phyloP scores from a whole-genome alignment of 2,329 filamentous ascomycete species.

The Xylariaceae sp. region DNA sequence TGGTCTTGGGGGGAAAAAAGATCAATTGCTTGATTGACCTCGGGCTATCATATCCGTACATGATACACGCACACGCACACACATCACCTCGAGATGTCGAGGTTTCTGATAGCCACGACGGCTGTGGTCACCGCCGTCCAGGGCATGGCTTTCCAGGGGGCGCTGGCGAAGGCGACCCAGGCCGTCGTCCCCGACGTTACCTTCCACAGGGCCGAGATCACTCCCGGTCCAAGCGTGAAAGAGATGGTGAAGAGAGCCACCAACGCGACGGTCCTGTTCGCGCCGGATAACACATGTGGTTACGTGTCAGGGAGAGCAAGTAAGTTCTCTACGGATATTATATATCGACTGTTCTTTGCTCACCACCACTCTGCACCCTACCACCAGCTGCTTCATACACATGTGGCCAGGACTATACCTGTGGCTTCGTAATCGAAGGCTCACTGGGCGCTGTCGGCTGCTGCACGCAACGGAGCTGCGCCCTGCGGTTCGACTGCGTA shows the following conservation, averaged over 20 bases:
- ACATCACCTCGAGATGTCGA: conserved; percentile 27
- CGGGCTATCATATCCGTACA: neutral
- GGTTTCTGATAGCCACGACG: conserved; percentile 25
- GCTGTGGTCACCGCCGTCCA: conserved; percentile 31
- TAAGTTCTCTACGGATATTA: no score
- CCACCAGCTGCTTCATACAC: conserved; percentile 36
- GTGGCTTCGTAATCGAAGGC: conserved; percentile 36
- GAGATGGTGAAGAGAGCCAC: conserved; percentile 29
- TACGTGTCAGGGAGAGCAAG: conserved; percentile 38
- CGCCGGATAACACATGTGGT: conserved; percentile 47
- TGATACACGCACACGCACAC: no score
- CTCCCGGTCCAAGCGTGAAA: conserved; percentile 33
- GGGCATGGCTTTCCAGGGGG: conserved; percentile 31
- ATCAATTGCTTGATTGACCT: conserved; percentile 3
- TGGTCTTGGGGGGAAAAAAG: no score
- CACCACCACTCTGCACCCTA: no score
- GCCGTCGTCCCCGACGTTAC: conserved; percentile 30
- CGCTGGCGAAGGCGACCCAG: conserved; percentile 32
- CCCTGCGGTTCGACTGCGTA: conserved; percentile 34
- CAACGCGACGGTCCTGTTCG: conserved; percentile 38
- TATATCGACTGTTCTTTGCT: no score
- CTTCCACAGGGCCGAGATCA: conserved; percentile 38
- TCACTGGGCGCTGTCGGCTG: conserved; percentile 38
- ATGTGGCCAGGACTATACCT: conserved; percentile 33
- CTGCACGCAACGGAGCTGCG: conserved; percentile 34